A percentile compares a stretch with the other conserved stretches of the same genome.
Conservation (phyloP, 1,284 basidiomycete species). For the Schizopora paradoxa region DNA sequence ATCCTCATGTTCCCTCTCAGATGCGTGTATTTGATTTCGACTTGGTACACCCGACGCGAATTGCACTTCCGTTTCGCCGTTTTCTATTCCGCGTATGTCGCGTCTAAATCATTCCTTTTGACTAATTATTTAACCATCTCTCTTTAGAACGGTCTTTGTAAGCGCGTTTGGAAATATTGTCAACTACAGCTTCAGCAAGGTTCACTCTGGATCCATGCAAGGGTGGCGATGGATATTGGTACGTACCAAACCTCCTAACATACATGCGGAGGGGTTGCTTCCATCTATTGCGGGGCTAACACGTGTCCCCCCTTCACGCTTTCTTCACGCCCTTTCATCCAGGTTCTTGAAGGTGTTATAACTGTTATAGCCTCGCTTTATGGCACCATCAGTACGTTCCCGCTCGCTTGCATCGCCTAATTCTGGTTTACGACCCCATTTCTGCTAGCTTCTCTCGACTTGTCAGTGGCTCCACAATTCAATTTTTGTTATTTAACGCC, state of each 20-base stretch:
- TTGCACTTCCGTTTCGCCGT: conserved; percentile 31
- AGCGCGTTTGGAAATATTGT: conserved; percentile 12
- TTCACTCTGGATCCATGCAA: not conserved
- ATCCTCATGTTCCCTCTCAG: conserved; percentile 18
- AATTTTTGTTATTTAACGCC: not conserved
- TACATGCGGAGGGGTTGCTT: too few species aligned
- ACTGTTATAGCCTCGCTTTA: conserved; percentile 6
- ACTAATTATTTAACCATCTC: not conserved
- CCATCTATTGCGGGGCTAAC: too few species aligned
- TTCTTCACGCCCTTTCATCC: not conserved
- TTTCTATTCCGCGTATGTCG: conserved; percentile 33
- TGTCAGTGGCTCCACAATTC: conserved; percentile 7
- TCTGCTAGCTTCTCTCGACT: conserved; percentile 4
- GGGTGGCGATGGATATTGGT: conserved; percentile 16
- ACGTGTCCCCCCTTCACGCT: not conserved
- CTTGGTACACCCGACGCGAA: conserved; percentile 39
- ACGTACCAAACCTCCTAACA: not conserved
- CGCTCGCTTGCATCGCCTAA: too few species aligned
- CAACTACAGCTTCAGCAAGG: conserved; percentile 5
- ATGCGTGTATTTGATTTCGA: conserved; percentile 35
- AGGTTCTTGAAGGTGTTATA: conserved; percentile 10
- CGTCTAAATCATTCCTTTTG: not conserved
- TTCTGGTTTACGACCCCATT: not conserved
- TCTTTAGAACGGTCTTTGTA: conserved; percentile 7
- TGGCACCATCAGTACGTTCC: conserved; percentile 7